Percentiles rank a stretch among this genome's conserved stretches.
Evolutionary conservation across 176 grass and related monocot species (phyloP).

Genomic region (Themeda triandra): DNA sequence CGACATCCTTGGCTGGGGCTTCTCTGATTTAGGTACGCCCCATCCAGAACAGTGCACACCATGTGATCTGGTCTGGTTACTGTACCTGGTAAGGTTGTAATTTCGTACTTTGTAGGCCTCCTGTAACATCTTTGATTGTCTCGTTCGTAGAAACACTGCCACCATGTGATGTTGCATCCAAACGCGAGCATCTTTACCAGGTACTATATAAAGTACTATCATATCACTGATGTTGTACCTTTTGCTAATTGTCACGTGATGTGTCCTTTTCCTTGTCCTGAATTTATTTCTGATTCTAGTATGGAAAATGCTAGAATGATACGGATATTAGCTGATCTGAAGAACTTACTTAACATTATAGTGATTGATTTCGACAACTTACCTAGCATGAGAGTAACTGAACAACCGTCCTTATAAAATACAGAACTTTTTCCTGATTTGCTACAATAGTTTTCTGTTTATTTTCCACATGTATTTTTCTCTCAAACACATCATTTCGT

Average conservation of each 20-base stretch:
- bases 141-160: conserved; percentile 54
- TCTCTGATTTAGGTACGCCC: conserved; percentile 79
- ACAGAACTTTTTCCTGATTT: neutral
- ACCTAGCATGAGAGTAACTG: neutral
- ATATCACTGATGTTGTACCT: neutral
- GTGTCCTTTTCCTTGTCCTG: neutral
- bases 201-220: conserved; percentile 20
- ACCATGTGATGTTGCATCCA: conserved; percentile 60
- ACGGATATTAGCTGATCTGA: neutral
- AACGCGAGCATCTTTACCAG: conserved; percentile 88
- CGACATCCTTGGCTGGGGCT: conserved; percentile 98
- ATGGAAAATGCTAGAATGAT: neutral
- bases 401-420: neutral
- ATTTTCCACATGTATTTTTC: neutral
- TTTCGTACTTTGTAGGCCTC: neutral
- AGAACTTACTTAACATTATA: neutral
- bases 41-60: neutral
- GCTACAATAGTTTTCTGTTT: neutral
- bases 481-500: neutral
- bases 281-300: neutral
- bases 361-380: neutral
- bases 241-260: neutral
- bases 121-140: conserved; percentile 18
- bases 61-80: neutral
- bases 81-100: conserved; percentile 19